Evolutionary conservation across 2,329 filamentous ascomycete species (phyloP).

Genomic region (Chrysosporium keratinophilum): DNA sequence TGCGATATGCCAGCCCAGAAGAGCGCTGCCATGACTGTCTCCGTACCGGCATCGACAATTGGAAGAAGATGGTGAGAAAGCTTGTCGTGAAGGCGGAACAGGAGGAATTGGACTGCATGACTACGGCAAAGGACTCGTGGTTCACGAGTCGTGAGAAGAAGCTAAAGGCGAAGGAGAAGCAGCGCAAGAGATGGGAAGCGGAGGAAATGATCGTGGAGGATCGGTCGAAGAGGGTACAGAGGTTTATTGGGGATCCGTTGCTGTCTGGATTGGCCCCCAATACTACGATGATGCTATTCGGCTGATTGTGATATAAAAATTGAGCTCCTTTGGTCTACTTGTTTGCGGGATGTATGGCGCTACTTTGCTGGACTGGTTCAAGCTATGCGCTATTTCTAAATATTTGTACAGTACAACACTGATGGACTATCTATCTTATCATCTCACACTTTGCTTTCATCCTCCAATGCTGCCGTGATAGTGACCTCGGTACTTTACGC

Average conservation of each 20-base stretch:
- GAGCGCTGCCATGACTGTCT: constrained; percentile 68
- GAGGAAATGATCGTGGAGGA: constrained; percentile 32
- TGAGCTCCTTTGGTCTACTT: background rate
- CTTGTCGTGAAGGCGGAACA: constrained; percentile 41
- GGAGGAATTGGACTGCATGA: constrained; percentile 28
- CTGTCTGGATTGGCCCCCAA: constrained; percentile 5
- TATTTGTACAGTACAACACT: too few species aligned
- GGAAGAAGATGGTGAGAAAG: constrained; percentile 65
- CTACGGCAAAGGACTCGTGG: constrained; percentile 28
- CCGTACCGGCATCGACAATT: constrained; percentile 65
- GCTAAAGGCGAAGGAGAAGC: constrained; percentile 22
- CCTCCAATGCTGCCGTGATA: too few species aligned
- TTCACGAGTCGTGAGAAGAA: constrained; percentile 25
- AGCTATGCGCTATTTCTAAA: background rate
- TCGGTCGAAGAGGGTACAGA: constrained; percentile 20
- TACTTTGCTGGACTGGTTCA: background rate
- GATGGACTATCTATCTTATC: too few species aligned
- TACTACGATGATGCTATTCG: constrained; percentile 9
- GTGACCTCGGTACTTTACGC: too few species aligned
- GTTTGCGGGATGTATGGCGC: background rate
- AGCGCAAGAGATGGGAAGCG: constrained; percentile 33
- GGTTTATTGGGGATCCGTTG: constrained; percentile 13
- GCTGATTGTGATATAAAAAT: background rate
- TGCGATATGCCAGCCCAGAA: constrained; percentile 33
- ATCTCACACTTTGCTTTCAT: too few species aligned